Evolutionary conservation across 345 rosid genomes (phyloP).

Genomic region (Kandelia obovata): DNA sequence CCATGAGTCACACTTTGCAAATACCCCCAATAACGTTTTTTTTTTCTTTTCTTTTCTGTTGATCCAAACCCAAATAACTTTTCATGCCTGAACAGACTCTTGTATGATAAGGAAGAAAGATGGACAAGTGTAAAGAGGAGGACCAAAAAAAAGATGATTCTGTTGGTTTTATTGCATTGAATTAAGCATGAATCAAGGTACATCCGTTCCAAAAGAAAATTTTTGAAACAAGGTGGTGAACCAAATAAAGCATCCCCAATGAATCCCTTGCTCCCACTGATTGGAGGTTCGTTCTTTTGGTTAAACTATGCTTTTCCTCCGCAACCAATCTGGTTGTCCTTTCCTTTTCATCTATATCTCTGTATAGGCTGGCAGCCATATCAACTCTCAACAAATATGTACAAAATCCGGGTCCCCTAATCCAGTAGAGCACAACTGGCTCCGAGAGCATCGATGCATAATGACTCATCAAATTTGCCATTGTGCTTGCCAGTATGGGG

Average conservation of each 20-base stretch:
- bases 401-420: conserved; percentile 28
- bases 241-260: conserved; percentile 1
- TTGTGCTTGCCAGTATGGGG: conserved; percentile 7
- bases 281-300: not conserved
- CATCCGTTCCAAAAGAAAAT: not conserved
- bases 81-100: too few relatives aligned
- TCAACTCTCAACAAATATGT: conserved; percentile 14
- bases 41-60: too few relatives aligned
- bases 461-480: conserved; percentile 6
- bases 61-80: too few relatives aligned
- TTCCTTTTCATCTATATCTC: conserved; percentile 2
- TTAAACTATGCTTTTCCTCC: not conserved
- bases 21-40: too few relatives aligned
- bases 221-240: not conserved
- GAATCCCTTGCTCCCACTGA: not conserved
- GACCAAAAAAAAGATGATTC: too few relatives aligned
- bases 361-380: not conserved
- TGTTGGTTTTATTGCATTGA: not conserved
- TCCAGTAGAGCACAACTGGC: conserved; percentile 15
- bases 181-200: not conserved
- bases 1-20: too few relatives aligned
- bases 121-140: too few relatives aligned
- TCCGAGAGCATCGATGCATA: conserved; percentile 4
- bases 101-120: too few relatives aligned
- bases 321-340: not conserved